phyloP scores from a whole-genome alignment of 176 grass and related monocot genomes.

The Zizania latifolia region DNA sequence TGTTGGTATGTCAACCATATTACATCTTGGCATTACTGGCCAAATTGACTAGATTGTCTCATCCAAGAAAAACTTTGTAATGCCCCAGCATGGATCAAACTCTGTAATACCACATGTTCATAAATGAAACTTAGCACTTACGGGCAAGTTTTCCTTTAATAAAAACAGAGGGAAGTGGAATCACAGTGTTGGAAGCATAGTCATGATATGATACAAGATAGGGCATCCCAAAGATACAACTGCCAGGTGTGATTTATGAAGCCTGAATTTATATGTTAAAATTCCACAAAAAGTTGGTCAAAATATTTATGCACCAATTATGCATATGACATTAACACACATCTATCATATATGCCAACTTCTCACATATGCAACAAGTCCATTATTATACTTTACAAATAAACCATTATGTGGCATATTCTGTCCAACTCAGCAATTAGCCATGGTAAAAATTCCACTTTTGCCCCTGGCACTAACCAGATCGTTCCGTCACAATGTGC shows the following conservation, averaged over 20 bases:
- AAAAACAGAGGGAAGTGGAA: background rate
- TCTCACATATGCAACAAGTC: background rate
- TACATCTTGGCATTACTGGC: background rate
- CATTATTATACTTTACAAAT: background rate
- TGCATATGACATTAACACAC: background rate
- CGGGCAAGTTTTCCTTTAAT: background rate
- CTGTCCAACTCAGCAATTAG: background rate
- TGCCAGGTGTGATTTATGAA: background rate
- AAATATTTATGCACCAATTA: background rate
- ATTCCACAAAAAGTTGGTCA: background rate
- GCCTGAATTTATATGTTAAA: slow-evolving; percentile 3
- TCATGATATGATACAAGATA: background rate
- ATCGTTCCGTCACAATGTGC: background rate
- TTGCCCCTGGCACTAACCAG: background rate
- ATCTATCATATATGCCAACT: no score
- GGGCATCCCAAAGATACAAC: background rate
- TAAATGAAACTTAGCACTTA: background rate
- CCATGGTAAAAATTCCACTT: background rate
- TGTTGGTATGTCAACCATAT: background rate
- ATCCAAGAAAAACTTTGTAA: background rate
- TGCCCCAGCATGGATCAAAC: background rate
- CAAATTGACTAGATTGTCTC: background rate
- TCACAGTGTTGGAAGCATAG: background rate
- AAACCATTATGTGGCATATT: background rate
- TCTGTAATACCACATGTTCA: background rate